phyloP scores from a whole-genome alignment of 2,329 filamentous ascomycete genomes.

The Fusarium sp. region DNA sequence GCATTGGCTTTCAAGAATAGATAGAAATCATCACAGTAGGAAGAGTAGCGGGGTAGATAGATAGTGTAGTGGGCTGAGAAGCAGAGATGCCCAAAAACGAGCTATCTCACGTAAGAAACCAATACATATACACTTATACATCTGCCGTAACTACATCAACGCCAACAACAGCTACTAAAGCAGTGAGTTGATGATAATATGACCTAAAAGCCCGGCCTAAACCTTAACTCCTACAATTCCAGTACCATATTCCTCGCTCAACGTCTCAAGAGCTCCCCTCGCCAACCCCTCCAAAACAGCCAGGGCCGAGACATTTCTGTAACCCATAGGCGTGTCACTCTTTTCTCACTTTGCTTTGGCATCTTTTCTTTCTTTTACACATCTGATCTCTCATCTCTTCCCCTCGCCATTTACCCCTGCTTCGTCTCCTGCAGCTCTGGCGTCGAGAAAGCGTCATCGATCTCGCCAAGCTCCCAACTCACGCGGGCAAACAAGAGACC shows the following conservation, averaged over 20 bases:
- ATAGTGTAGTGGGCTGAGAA: too few relatives aligned
- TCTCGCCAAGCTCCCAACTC: constrained; percentile 9
- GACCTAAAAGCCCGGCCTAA: not conserved
- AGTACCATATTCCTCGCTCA: not conserved
- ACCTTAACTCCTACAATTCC: not conserved
- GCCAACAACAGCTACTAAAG: too few relatives aligned
- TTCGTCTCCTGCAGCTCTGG: constrained; percentile 20
- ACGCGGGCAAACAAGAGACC: constrained; percentile 15
- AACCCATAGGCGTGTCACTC: not conserved
- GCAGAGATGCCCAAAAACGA: too few relatives aligned
- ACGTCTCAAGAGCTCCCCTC: constrained; percentile 6
- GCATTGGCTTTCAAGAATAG: too few relatives aligned
- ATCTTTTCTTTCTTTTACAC: not conserved
- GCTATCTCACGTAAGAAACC: too few relatives aligned
- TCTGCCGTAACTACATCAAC: too few relatives aligned
- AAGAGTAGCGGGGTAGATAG: too few relatives aligned
- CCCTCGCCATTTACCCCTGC: constrained; percentile 27
- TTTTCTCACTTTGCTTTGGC: not conserved
- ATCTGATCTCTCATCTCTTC: not conserved
- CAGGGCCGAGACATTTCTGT: constrained; percentile 25
- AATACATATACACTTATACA: too few relatives aligned
- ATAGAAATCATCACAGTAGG: too few relatives aligned
- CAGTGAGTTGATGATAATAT: not conserved
- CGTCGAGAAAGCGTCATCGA: constrained; percentile 40
- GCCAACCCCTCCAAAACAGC: constrained; percentile 21